These are phyloP conservation scores for apple (Malus domestica) DNA, from an alignment of 306 rosid genomes.

Conservation along the genomic window DNA sequence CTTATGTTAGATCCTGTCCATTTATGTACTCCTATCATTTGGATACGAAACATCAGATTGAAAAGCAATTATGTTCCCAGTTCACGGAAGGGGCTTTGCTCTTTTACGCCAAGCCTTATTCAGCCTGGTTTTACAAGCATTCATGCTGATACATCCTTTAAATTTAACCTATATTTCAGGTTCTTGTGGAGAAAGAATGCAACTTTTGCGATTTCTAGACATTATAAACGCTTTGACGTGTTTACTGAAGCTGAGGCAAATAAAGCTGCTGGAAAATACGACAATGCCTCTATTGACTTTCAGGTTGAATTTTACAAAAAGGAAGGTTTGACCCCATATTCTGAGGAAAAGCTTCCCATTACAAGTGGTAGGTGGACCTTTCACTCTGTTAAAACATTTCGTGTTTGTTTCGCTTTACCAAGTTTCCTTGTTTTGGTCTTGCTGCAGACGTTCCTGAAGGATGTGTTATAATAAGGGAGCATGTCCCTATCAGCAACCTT, in stretches of 20 bases:
- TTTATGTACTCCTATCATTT: not conserved
- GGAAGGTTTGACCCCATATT: conserved; percentile 84
- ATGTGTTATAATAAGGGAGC: conserved; percentile 82
- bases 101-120: not conserved
- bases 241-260: conserved; percentile 95
- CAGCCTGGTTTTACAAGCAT: not conserved
- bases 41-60: not conserved
- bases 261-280: conserved; percentile 86
- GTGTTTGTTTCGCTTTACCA: not conserved
- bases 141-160: not conserved
- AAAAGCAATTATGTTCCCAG: not conserved
- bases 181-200: conserved; percentile 97
- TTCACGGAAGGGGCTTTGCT: not conserved
- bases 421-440: conserved; percentile 23
- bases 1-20: conserved; percentile 4
- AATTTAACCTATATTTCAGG: conserved; percentile 29
- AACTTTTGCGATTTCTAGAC: conserved; percentile 89
- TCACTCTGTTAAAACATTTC: conserved; percentile 3
- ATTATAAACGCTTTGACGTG: conserved; percentile 87
- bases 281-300: conserved; percentile 78
- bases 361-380: conserved; percentile 64
- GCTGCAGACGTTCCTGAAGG: conserved; percentile 98
- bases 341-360: conserved; percentile 85
- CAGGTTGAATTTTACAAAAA: conserved; percentile 76
- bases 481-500: conserved; percentile 85